Conservation (phyloP, 352 stramenopile genomes). For the Globisporangium heterothallicum region DNA sequence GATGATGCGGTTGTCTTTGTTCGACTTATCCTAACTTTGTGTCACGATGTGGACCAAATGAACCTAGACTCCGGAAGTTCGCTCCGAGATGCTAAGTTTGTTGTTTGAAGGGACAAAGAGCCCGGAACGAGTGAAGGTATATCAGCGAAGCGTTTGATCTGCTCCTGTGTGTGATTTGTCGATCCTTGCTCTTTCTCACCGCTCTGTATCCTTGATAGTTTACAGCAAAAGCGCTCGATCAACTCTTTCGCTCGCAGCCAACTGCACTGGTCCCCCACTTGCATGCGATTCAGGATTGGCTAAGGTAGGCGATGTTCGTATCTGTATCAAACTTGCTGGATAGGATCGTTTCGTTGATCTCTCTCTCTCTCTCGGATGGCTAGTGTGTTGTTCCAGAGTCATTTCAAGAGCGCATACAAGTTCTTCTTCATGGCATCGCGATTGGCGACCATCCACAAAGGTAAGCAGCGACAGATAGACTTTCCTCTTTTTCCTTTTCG, state of each 20-base stretch:
- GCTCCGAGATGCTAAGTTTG: slow-evolving; percentile 39
- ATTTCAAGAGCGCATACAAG: slow-evolving; percentile 28
- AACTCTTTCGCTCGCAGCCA: slow-evolving; percentile 23
- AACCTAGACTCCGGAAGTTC: slow-evolving; percentile 40
- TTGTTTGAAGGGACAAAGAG: slow-evolving; percentile 32
- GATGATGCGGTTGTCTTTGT: not conserved
- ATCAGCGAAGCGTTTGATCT: not conserved
- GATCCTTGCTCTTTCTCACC: not conserved
- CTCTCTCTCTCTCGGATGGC: not conserved
- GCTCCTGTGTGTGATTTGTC: not conserved
- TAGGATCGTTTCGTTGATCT: slow-evolving; percentile 5
- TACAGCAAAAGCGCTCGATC: slow-evolving; percentile 14
- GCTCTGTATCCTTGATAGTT: too few relatives aligned
- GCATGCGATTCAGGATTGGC: slow-evolving; percentile 63
- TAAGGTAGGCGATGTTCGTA: slow-evolving; percentile 29
- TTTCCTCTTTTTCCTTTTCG: too few relatives aligned
- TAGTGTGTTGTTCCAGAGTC: slow-evolving; percentile 44
- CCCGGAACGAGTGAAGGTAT: slow-evolving; percentile 6
- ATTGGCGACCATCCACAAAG: slow-evolving; percentile 37
- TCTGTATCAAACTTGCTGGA: not conserved
- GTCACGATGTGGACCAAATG: not conserved
- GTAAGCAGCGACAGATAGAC: slow-evolving; percentile 15
- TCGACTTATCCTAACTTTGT: not conserved
- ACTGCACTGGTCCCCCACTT: slow-evolving; percentile 33
- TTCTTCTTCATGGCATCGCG: slow-evolving; percentile 45